phyloP scores from a whole-genome alignment of 164 flowering plant genomes.

The Vitis amurensis region DNA sequence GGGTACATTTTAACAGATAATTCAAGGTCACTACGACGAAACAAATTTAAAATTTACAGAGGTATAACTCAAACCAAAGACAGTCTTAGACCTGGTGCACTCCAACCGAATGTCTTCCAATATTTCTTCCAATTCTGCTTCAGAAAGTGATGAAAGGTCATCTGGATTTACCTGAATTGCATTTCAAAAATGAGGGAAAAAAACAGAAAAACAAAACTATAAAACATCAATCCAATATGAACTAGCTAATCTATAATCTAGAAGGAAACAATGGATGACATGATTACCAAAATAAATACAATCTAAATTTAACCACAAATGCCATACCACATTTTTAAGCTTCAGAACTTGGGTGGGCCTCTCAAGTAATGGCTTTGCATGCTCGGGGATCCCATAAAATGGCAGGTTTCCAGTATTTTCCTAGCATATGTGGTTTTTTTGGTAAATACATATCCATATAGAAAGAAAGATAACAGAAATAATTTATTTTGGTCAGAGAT shows the following conservation, averaged over 20 bases:
- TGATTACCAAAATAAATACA: not conserved
- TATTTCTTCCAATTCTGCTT: conserved; percentile 66
- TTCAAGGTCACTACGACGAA: not conserved
- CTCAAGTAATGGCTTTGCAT: conserved; percentile 80
- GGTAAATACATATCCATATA: conserved; percentile 10
- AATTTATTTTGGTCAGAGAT: not conserved
- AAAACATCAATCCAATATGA: not conserved
- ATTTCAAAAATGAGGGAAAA: not conserved
- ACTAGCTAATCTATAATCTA: not conserved
- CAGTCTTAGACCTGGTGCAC: conserved; percentile 67
- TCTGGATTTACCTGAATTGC: conserved; percentile 51
- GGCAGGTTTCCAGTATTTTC: conserved; percentile 43
- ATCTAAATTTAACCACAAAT: not conserved
- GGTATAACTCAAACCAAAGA: not conserved
- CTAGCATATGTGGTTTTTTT: conserved; percentile 31
- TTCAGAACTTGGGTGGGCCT: conserved; percentile 72
- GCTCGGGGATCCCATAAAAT: conserved; percentile 69
- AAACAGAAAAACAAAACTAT: not conserved
- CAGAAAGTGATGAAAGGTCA: conserved; percentile 47
- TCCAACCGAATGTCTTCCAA: conserved; percentile 89
- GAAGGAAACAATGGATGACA: not conserved
- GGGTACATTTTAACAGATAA: not conserved
- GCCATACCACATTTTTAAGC: conserved; percentile 80
- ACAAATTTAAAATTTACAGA: not conserved
- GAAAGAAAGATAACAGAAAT: not conserved